These are phyloP conservation scores for Geoglossum cookeanum DNA, from an alignment of 2,329 filamentous ascomycete genomes.

Conservation along the genomic window DNA sequence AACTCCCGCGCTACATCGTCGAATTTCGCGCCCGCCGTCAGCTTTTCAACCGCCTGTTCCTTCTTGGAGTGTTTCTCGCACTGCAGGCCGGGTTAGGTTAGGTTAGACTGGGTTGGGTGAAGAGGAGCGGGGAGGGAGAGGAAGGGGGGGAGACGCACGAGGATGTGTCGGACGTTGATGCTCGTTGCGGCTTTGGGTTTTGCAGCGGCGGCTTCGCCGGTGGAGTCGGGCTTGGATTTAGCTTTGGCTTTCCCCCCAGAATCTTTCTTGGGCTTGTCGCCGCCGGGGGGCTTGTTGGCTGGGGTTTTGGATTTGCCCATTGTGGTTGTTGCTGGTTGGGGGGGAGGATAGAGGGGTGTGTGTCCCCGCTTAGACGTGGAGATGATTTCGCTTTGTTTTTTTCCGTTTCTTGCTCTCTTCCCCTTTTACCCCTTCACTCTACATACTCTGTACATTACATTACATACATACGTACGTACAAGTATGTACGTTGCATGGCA, in stretches of 20 bases:
- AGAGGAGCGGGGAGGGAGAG: background rate
- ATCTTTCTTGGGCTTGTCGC: slow-evolving; percentile 17
- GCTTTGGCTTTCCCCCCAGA: slow-evolving; percentile 23
- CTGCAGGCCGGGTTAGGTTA: slow-evolving; percentile 15
- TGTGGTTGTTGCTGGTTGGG: background rate
- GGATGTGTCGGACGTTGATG: slow-evolving; percentile 58
- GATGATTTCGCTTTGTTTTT: too few species aligned
- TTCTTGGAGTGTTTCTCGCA: slow-evolving; percentile 65
- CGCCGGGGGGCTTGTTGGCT: slow-evolving; percentile 18
- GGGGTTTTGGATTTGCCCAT: slow-evolving; percentile 21
- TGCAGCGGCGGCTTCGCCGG: slow-evolving; percentile 19
- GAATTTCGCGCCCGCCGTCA: slow-evolving; percentile 49
- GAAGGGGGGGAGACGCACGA: slow-evolving; percentile 24
- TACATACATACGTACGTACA: too few species aligned
- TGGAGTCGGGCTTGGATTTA: slow-evolving; percentile 20
- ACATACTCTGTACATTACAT: too few species aligned
- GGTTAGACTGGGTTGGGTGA: background rate
- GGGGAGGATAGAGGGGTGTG: background rate
- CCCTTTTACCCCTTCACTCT: too few species aligned
- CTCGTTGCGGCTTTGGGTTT: slow-evolving; percentile 43
- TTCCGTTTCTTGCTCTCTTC: too few species aligned
- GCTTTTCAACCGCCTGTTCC: slow-evolving; percentile 51
- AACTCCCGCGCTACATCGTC: slow-evolving; percentile 54
- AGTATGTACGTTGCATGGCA: too few species aligned
- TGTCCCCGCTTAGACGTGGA: background rate